Conservation (phyloP, 345 rosid species). For the Conringia planisiliqua region DNA sequence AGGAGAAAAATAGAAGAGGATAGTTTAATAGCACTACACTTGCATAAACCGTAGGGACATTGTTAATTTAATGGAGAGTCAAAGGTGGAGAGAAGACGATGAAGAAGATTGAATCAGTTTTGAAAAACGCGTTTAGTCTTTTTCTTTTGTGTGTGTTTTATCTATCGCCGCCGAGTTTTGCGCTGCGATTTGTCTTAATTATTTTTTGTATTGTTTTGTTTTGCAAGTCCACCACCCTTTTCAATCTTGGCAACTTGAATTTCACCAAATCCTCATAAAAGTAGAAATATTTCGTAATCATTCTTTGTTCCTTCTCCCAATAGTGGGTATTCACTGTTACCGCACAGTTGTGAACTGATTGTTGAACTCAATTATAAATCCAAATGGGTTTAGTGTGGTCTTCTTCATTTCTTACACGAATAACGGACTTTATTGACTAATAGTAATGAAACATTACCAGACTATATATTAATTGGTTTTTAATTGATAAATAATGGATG, state of each 20-base stretch:
- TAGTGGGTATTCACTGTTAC: no score
- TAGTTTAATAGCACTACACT: conserved; percentile 29
- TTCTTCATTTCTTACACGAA: no score
- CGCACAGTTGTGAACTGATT: no score
- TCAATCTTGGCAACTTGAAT: conserved; percentile 27
- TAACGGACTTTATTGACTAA: no score
- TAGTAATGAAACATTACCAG: no score
- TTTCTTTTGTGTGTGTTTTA: background rate
- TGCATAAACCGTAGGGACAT: conserved; percentile 24
- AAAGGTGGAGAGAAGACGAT: conserved; percentile 25
- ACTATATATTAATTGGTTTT: no score
- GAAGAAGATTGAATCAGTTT: conserved; percentile 11
- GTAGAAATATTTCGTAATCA: no score
- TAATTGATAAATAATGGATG: no score
- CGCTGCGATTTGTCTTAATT: conserved; percentile 23
- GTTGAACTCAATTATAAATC: no score
- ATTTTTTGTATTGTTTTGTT: background rate
- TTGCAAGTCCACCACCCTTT: background rate
- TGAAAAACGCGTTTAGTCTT: conserved; percentile 28
- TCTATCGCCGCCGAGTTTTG: conserved; percentile 22
- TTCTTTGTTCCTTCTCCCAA: no score
- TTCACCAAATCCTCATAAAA: no score
- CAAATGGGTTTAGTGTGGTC: no score
- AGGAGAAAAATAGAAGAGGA: background rate
- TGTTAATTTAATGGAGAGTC: conserved; percentile 21